Evolutionary conservation across 2,329 filamentous ascomycete genomes (phyloP), one percentile per base, ranked within the genome.

Genomic region (Alternaria triticimaculans): DNA sequence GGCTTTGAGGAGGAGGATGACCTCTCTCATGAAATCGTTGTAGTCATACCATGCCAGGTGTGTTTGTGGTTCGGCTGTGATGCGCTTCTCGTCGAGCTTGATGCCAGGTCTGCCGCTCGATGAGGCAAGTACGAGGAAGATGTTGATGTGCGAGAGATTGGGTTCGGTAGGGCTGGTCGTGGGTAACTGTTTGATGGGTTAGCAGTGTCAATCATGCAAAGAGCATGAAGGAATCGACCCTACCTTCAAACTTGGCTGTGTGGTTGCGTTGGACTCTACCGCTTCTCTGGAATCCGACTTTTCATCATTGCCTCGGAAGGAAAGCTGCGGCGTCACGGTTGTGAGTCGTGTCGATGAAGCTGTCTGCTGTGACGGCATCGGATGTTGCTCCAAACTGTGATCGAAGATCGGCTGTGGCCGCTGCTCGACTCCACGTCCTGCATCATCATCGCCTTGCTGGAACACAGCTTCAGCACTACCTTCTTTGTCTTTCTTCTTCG

Each of bases 61-160:
- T 14, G 58, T 58, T n/a, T 59, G 56, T 37, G 63, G 50, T 11
- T 62, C 53, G 7, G 69, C 61, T 8, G 59, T 53, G 54, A 73
- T 71, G 63, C 70, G 71, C 41, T 67, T 72, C 41, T 73, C 67
- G 23, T 62, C 60, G 25, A 79, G 68, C 30, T 75, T 75, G 55
- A 65, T 78, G 25, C 88, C 89, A 65, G 92, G 90, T 72, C 87
- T 90, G 26, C 89, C 46, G n/a, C 48, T 30, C 4, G 45, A 55
- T 10, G 60, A 51, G 3, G 64, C 43, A n/a, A 64, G 61, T 4
- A 66, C 92, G 68, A 90, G 91, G 74, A 92, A 91, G n/a, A 87
- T 87, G 33, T 85, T 86, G 43, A 87, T 86, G 5, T 86, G 87
- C 6, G 62, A 66, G 9, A 78, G 67, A 15, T 67, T 21, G 4